These are phyloP conservation scores for Lanmaoa rubissima DNA, from an alignment of 768 basidiomycete species.

Conservation along the genomic window DNA sequence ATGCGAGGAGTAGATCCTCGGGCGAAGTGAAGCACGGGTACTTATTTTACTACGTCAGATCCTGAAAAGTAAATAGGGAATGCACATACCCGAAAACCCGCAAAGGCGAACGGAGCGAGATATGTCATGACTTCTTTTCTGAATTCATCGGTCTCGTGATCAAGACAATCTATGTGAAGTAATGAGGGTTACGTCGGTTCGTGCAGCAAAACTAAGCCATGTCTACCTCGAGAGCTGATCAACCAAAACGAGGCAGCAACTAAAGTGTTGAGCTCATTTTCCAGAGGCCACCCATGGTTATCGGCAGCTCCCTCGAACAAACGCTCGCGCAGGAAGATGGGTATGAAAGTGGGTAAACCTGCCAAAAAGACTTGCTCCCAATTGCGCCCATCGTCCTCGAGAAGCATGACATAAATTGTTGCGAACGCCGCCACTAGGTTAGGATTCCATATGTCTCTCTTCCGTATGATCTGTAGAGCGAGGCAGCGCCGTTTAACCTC, in stretches of 20 bases:
- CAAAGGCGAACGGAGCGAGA: constrained; percentile 47
- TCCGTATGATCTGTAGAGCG: constrained; percentile 46
- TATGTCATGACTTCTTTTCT: constrained; percentile 35
- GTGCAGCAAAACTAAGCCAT: background rate
- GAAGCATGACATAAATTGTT: constrained; percentile 55
- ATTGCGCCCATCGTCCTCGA: constrained; percentile 54
- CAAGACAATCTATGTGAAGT: constrained; percentile 16
- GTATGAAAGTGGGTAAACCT: constrained; percentile 41
- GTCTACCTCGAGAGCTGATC: constrained; percentile 33
- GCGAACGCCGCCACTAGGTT: constrained; percentile 46
- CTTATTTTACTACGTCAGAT: constrained; percentile 16
- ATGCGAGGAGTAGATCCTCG: constrained; percentile 33
- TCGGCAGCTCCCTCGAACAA: constrained; percentile 37
- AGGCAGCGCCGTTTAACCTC: constrained; percentile 47
- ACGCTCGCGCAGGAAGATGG: constrained; percentile 37
- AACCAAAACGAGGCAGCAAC: constrained; percentile 51
- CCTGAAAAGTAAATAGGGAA: background rate
- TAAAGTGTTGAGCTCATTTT: constrained; percentile 44
- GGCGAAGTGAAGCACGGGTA: constrained; percentile 41
- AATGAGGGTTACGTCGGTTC: background rate
- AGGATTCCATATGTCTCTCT: constrained; percentile 35
- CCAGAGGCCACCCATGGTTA: constrained; percentile 50
- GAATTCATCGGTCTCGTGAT: constrained; percentile 34
- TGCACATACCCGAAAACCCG: constrained; percentile 46
- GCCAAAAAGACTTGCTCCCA: constrained; percentile 45